Base-by-base conservation (phyloP, 352 stramenopile genomes). In the Plasmopara muralis region DNA sequence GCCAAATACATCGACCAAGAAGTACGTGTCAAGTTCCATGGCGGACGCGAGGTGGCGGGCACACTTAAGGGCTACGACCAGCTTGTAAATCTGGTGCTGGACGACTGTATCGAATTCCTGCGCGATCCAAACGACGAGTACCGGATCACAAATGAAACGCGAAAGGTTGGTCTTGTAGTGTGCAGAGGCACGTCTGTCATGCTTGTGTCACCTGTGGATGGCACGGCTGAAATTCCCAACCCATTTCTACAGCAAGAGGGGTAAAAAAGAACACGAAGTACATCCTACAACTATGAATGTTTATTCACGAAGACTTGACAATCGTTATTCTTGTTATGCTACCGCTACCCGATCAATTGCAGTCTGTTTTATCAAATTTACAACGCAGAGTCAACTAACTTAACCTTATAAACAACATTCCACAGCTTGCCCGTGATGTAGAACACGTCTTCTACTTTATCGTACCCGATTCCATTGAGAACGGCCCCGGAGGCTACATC, bases 11-110 rank as follows among this genome's bases (percentile, higher is more conserved):
- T 98, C 55, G 90, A 98, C 74, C 86, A 97, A 56, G 77, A 78
- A 15, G 89, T 98, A 38, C 89, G 89, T 50, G 92, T 98, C 41
- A 97, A 97, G 71, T 98, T 97, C 55, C 75, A 96, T 34, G 95
- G 93, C 25, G 95, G 95, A 0, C 72, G 93, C 51, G 92, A 98
- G 68, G 74, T 98, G 13, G 74, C 84, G 51, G 95, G 95, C 51
- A 82, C 86, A 40, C 74, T 98, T 38, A 96, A 96, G 65, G 95
- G 95, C 51, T 98, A 97, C 73, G 95, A 98, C 68, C 88, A 97
- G 62, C 72, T 98, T 33, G 91, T 98, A 35, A 98, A 98, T 80
- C 79, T 98, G 38, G 95, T 98, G 42, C 80, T 98, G 46, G 95
- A 98, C 59, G 91, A 98, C 63, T 95, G 89, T 61, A 73, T 97